phyloP scores from a whole-genome alignment of 768 basidiomycete genomes.

The Auricularia heimuer region DNA sequence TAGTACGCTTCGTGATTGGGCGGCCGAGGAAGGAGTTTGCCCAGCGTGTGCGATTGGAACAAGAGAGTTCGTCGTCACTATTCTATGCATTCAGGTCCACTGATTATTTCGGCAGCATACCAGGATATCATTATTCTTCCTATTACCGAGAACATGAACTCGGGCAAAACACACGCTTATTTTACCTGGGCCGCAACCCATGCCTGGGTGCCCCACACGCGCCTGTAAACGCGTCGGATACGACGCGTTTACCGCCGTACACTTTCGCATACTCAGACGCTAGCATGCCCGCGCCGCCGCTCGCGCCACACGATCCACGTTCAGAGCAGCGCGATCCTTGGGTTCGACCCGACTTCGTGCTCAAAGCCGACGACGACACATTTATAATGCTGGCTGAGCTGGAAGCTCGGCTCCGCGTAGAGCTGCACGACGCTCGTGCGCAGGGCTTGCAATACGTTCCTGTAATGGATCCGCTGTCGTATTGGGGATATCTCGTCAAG shows the following conservation, averaged over 20 bases:
- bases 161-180: constrained; percentile 84
- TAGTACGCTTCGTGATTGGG: constrained; percentile 85
- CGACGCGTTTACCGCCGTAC: constrained; percentile 26
- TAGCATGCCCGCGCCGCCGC: constrained; percentile 42
- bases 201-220: constrained; percentile 79
- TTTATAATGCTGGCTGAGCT: constrained; percentile 93
- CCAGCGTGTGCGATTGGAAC: constrained; percentile 71
- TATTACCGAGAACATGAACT: constrained; percentile 90
- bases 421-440: constrained; percentile 43
- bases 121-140: constrained; percentile 82
- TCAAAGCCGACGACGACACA: constrained; percentile 92
- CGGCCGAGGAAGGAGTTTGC: constrained; percentile 74
- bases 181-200: constrained; percentile 88
- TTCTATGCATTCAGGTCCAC: constrained; percentile 2
- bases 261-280: constrained; percentile 58
- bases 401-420: constrained; percentile 76
- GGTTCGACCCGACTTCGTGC: constrained; percentile 84
- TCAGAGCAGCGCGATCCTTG: constrained; percentile 47
- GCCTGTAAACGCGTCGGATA: constrained; percentile 36
- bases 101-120: constrained; percentile 40
- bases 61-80: constrained; percentile 62
- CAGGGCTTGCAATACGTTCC: constrained; percentile 15
- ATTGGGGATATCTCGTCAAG: constrained; percentile 87
- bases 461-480: constrained; percentile 58
- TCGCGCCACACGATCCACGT: constrained; percentile 66